Evolutionary conservation across 2,329 filamentous ascomycete species (phyloP), one percentile per base, ranked within the genome.

Genomic region (Aspergillus phoenicis): DNA sequence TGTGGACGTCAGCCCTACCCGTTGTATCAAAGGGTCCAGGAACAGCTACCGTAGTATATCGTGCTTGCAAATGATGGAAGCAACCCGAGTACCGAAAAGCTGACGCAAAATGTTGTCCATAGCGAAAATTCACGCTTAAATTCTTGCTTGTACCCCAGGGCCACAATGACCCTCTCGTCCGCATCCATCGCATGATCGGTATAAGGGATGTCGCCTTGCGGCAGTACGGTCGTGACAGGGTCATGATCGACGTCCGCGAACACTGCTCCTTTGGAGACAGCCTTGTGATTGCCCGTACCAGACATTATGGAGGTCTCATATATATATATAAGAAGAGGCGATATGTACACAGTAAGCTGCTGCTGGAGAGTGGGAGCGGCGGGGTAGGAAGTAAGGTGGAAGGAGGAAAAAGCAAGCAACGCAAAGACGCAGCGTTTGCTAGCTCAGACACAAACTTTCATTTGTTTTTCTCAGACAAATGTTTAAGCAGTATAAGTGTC

Each of bases 101-200:
- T 88, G 43, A 91, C 88, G 66, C 87, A 90, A 71, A 91, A 91
- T 0, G 88, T 89, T 5, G 89, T 90, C 84, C 88, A 91, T 13
- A 91, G 78, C 2, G 84, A 88, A 72, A 92, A 91, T 68, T 91
- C 89, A 69, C 89, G 82, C 76, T 87, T 87, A 77, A 87, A 87
- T 69, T 87, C 85, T 56, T 85, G 82, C 71, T 85, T 87, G 73
- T 85, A 86, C 15, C 79, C 79, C 54, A 81, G 68, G 5, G 78
- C 77, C 43, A 71, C 71, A 52, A 81, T 75, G 38, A 78, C 76
- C 57, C 73, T 67, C 59, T 81, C 79, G 63, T 81, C 79, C 7
- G 70, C 69, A 56, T 75, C 71, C 71, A 78, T 73, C 8, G 64
- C 65, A 70, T 73, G 72, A 55, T 77, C 70, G 6, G 68, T 66